Evolutionary conservation across 2,329 filamentous ascomycete species (phyloP), one percentile per base, ranked within the genome.

Genomic region (Ceratocystis alfenasii): DNA sequence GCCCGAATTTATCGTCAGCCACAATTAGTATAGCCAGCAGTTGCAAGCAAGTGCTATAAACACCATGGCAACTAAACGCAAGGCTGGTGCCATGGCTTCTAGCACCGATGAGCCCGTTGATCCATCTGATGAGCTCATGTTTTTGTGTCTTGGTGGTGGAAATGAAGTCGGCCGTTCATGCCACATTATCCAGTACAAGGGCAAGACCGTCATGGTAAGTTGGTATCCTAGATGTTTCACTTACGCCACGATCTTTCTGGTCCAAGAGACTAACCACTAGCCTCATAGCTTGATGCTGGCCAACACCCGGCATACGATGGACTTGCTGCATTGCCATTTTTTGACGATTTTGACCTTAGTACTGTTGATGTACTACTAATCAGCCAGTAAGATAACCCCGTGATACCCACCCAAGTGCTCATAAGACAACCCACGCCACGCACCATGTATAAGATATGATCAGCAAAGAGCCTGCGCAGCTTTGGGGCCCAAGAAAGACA

Each of bases 141-240:
- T 99, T 73, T 83, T 96, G 65, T 95, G 90, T 72, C 79, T 99
- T 46, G 94, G 94, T 68, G 94, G 94, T 68, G 94, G 94, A 70
- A 97, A 96, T 75, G 94, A 99, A 77, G 94, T 99, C 69, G 94
- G 94, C 65, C 83, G 94, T 70, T 97, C 94, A 70, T 97, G 94
- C 76, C 94, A 99, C 74, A 96, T 99, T 71, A 86, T 99, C 68
- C 91, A 97, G 73, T 99, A 99, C 83, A 99, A 97, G 78, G 94
- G 94, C 69, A 99, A 99, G 77, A 97, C 93, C 5, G 90, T 99
- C 70, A 99, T 99, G 94, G 91, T 95, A 79, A 71, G 72, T 64
- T 28, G 46, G 3, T 2, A 25, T 30, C 22, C 5, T 36, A 4
- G 55, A 20, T 17, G 55, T 8, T 59, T 30, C 7, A 8, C 25